A percentile compares a stretch with the other conserved stretches of the same genome.
Evolutionary conservation across 441 rosid species (phyloP).

Genomic region (Bocquillonia castaneifolia): DNA sequence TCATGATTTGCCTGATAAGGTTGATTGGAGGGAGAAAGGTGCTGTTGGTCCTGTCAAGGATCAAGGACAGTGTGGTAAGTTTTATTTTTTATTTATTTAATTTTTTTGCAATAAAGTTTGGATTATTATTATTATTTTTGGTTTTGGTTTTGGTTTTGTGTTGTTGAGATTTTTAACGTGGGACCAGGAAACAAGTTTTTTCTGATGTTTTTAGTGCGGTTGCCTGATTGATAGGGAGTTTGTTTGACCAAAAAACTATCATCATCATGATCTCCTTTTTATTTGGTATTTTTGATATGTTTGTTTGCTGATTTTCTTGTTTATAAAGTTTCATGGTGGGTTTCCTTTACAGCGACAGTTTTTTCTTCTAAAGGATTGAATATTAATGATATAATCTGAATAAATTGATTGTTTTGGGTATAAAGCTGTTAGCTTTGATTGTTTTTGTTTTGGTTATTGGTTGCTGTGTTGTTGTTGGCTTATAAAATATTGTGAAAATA

Average conservation of each 20-base stretch:
- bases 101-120: neutral
- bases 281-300: neutral
- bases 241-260: slow-evolving; percentile 5
- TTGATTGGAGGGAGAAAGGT: slow-evolving; percentile 81
- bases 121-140: neutral
- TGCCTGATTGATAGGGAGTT: neutral
- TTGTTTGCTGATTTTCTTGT: neutral
- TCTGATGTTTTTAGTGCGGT: neutral
- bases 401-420: no score
- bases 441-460: neutral
- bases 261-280: neutral
- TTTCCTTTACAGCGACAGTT: no score
- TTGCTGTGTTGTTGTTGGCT: neutral
- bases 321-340: no score
- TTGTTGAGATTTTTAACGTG: neutral
- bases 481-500: neutral
- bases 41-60: slow-evolving; percentile 75
- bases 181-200: slow-evolving; percentile 5
- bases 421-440: neutral
- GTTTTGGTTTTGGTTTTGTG: neutral
- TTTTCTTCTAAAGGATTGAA: no score
- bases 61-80: slow-evolving; percentile 81
- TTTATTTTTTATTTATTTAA: neutral
- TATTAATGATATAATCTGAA: no score
- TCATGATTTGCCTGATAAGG: slow-evolving; percentile 51